Percentiles rank a stretch among this genome's conserved stretches.
Evolutionary conservation across 106 monocot species (phyloP).

Genomic region (Platanthera guangdongensis): DNA sequence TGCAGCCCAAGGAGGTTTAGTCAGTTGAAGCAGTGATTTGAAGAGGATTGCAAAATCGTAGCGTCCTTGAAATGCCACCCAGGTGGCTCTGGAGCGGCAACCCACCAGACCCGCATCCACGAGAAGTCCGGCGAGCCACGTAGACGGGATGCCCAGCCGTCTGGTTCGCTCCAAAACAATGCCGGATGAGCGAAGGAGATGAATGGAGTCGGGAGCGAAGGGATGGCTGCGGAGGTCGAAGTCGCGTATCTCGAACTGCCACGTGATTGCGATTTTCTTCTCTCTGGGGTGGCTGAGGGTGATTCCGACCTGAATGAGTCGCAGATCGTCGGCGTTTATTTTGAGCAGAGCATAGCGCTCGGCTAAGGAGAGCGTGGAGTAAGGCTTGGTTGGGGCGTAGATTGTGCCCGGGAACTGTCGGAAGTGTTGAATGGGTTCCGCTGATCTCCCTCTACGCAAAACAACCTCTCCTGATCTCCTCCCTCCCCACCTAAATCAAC

Average conservation of each 20-base stretch:
- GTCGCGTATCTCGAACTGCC: constrained; percentile 3
- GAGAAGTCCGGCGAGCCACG: background rate
- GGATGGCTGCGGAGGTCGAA: background rate
- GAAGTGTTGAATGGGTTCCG: no score
- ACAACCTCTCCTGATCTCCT: no score
- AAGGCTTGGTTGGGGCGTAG: background rate
- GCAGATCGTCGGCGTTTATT: background rate
- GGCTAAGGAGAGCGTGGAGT: background rate
- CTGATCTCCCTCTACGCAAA: no score
- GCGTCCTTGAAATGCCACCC: constrained; percentile 2
- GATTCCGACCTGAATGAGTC: background rate
- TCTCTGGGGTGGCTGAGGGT: background rate
- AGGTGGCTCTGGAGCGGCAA: background rate
- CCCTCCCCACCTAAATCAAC: no score
- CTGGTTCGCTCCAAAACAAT: background rate
- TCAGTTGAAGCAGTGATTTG: background rate
- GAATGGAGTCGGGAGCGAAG: background rate
- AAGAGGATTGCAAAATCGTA: constrained; percentile 2
- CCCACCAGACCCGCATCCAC: background rate
- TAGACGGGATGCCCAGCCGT: background rate
- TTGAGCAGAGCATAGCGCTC: constrained; percentile 4
- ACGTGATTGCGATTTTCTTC: background rate
- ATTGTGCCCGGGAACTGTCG: constrained; percentile 3
- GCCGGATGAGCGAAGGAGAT: background rate
- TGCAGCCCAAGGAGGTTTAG: background rate